Base-by-base conservation (phyloP, 179 eudicot genomes). In the Gypsophila paniculata region DNA sequence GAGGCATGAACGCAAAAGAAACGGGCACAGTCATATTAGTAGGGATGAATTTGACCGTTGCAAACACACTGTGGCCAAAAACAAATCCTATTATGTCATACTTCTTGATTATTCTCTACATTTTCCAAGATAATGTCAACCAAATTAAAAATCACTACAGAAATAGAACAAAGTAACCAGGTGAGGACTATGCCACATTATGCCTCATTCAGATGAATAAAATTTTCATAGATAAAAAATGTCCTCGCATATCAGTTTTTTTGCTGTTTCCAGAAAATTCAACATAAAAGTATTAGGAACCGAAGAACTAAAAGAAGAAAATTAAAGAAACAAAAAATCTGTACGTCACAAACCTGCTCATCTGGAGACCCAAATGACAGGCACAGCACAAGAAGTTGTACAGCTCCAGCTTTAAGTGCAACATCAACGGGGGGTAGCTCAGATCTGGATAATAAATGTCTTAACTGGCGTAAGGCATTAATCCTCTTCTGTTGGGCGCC, bases 391-490 rank as follows among this genome's bases (percentile, higher is more conserved):
- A 95, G 95, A 34, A 84, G 68, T 75, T 88, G 85, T 67, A 95
- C 82, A 44, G 86, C 97, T 77, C 96, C 99, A 70, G 89, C 88
- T 70, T 80, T 79, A 61, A 95, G 83, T 5, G 98, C 98, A 68
- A 91, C 86, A 78, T 92, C 99, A 79, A 95, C 88, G 53, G 99
- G 98, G 75, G 97, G 99, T 36, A 85, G 86, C 77, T 95, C 99
- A 15, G 99, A 90, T 84, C 76, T 87, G 61, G 98, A 88, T 82
- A 95, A 80, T 54, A 92, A 71, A 14, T 87, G 84, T 82, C 99
- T 87, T 66, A 95, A 68, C 72, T 86, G 88, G 67, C 92, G 96
- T 70, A 95, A 86, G 65, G 98, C 86, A 79, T 67, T 70, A 57
- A 95, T 86, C 80, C 85, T 90, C 81, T 90, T 95, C 78, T 83